Evolutionary conservation across 768 basidiomycete genomes (phyloP).

Genomic region (Mycena polygramma): DNA sequence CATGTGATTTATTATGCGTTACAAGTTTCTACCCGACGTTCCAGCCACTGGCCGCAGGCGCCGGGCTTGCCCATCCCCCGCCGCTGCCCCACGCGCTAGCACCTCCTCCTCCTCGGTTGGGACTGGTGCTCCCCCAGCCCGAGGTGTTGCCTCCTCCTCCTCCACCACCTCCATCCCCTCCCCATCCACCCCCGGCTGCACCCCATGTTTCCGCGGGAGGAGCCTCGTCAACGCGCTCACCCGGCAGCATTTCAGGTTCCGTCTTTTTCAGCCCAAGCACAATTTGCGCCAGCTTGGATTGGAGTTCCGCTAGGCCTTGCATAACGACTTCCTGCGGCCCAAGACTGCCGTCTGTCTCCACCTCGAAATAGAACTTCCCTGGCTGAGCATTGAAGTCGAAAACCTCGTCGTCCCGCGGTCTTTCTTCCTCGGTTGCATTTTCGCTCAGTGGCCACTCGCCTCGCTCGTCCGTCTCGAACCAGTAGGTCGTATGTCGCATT

Average conservation of each 20-base stretch:
- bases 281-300: constrained; percentile 84
- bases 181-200: constrained; percentile 44
- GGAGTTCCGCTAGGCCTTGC: constrained; percentile 84
- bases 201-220: constrained; percentile 43
- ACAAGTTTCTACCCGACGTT: constrained; percentile 49
- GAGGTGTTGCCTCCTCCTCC: constrained; percentile 34
- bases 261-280: constrained; percentile 80
- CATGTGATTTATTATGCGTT: too few relatives aligned
- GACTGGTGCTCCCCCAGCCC: constrained; percentile 34
- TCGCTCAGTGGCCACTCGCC: constrained; percentile 93
- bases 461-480: constrained; percentile 88
- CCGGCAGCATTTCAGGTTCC: constrained; percentile 64
- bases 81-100: constrained; percentile 53
- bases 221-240: constrained; percentile 33
- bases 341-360: constrained; percentile 94
- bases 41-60: constrained; percentile 69
- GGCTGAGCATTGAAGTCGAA: constrained; percentile 94
- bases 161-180: constrained; percentile 40
- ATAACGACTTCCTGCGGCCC: constrained; percentile 90
- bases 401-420: constrained; percentile 80
- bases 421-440: constrained; percentile 88
- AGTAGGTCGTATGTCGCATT: constrained; percentile 94
- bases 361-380: constrained; percentile 92
- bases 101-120: constrained; percentile 29
- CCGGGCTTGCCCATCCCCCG: constrained; percentile 62